phyloP scores from a whole-genome alignment of 768 basidiomycete species.

The Phylloporus sp. region DNA sequence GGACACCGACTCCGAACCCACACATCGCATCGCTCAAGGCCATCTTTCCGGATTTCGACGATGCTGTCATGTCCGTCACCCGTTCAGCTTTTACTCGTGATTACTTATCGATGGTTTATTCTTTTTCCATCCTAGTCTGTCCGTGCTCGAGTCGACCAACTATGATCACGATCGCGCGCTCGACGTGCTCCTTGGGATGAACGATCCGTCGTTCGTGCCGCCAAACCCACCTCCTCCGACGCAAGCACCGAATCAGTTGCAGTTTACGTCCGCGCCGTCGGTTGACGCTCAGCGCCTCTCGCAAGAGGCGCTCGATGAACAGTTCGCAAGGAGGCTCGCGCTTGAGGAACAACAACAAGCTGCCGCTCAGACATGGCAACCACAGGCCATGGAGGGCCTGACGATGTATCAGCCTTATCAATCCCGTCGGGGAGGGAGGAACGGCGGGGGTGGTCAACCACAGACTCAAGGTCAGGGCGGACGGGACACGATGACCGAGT shows the following conservation, averaged over 20 bases:
- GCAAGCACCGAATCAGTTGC: neutral
- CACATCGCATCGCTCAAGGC: conserved; percentile 50
- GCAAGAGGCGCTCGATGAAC: conserved; percentile 74
- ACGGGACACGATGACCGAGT: conserved; percentile 56
- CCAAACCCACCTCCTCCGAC: conserved; percentile 16
- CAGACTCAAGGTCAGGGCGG: conserved; percentile 20
- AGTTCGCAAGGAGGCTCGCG: conserved; percentile 67
- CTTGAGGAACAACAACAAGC: conserved; percentile 52
- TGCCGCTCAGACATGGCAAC: conserved; percentile 17
- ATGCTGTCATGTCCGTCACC: conserved; percentile 54
- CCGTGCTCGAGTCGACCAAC: conserved; percentile 68
- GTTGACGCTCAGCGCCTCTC: conserved; percentile 23
- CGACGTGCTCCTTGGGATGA: conserved; percentile 78
- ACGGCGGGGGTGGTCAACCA: neutral
- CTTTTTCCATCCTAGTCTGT: conserved; percentile 42
- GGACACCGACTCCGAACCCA: conserved; percentile 35
- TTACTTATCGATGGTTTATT: conserved; percentile 1
- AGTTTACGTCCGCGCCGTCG: conserved; percentile 21
- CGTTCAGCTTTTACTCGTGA: neutral
- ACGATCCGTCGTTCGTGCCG: conserved; percentile 68
- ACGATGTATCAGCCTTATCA: conserved; percentile 24
- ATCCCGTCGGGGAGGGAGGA: conserved; percentile 14
- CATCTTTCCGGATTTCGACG: conserved; percentile 81
- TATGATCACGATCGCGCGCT: conserved; percentile 71
- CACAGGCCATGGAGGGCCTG: conserved; percentile 7